phyloP scores from a whole-genome alignment of 2,329 filamentous ascomycete genomes.

The Cordyceps militaris region DNA sequence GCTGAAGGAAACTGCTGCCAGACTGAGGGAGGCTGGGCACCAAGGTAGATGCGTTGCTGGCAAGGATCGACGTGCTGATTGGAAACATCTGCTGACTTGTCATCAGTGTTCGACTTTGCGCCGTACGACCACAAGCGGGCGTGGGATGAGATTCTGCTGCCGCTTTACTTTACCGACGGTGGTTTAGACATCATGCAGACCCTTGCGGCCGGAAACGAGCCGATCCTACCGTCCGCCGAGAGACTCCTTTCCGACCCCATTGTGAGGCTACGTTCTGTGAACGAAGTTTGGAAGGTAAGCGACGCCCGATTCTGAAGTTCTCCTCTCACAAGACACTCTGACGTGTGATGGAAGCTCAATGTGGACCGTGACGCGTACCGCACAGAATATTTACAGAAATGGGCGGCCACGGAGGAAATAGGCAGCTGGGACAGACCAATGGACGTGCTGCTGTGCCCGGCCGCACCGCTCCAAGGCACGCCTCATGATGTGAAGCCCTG shows the following conservation, averaged over 20 bases:
- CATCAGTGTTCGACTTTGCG: conserved; percentile 44
- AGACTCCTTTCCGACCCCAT: conserved; percentile 48
- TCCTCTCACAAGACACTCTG: not conserved
- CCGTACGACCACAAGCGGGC: conserved; percentile 42
- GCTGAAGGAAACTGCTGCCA: conserved; percentile 41
- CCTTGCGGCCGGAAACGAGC: conserved; percentile 45
- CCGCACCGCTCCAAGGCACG: conserved; percentile 38
- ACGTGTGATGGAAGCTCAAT: conserved; percentile 14
- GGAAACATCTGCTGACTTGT: conserved; percentile 33
- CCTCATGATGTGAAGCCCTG: not conserved
- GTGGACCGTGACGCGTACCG: conserved; percentile 26
- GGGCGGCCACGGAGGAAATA: conserved; percentile 22
- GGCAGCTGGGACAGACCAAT: conserved; percentile 21
- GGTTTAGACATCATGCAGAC: conserved; percentile 39
- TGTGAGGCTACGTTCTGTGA: conserved; percentile 26
- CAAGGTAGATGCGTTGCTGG: not conserved
- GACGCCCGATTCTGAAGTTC: not conserved
- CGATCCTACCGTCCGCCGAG: conserved; percentile 43
- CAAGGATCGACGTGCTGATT: conserved; percentile 20
- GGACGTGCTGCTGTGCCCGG: not conserved
- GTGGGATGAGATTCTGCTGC: conserved; percentile 31
- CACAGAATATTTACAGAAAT: conserved; percentile 21
- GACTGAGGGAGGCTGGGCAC: conserved; percentile 28
- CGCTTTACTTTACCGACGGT: conserved; percentile 49
- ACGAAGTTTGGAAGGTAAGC: conserved; percentile 24